Evolutionary conservation across 73 alveolate species (phyloP).

Genomic region (Tetrahymena borealis): DNA sequence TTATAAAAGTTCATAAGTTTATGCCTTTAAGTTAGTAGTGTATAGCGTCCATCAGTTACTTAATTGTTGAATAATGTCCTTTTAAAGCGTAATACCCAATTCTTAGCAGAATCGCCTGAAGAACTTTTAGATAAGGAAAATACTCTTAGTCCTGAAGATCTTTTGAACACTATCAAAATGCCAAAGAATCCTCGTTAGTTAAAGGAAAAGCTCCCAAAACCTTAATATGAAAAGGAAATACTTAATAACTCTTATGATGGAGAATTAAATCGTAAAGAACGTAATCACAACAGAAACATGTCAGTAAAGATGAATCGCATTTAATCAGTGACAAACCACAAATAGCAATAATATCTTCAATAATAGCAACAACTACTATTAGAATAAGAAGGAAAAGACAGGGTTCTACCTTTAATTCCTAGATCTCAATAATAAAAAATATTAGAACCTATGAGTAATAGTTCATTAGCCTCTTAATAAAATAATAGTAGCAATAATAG

Average conservation of each 20-base stretch:
- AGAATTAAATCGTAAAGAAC: neutral
- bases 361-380: neutral
- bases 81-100: neutral
- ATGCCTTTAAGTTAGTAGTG: constrained; percentile 52
- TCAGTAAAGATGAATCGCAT: neutral
- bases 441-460: neutral
- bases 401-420: neutral
- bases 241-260: neutral
- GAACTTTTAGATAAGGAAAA: constrained; percentile 28
- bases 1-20: constrained; percentile 49
- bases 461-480: neutral
- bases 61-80: constrained; percentile 50
- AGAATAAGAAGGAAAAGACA: neutral
- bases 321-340: neutral
- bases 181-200: constrained; percentile 15
- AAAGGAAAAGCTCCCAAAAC: constrained; percentile 19
- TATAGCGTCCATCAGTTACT: constrained; percentile 55
- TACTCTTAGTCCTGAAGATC: constrained; percentile 50
- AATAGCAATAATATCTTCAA: neutral
- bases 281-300: neutral
- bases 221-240: constrained; percentile 10
- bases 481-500: neutral
- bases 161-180: constrained; percentile 21
- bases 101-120: constrained; percentile 41
- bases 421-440: neutral